phyloP scores from a whole-genome alignment of 345 rosid genomes.

The Mercurialis annua region DNA sequence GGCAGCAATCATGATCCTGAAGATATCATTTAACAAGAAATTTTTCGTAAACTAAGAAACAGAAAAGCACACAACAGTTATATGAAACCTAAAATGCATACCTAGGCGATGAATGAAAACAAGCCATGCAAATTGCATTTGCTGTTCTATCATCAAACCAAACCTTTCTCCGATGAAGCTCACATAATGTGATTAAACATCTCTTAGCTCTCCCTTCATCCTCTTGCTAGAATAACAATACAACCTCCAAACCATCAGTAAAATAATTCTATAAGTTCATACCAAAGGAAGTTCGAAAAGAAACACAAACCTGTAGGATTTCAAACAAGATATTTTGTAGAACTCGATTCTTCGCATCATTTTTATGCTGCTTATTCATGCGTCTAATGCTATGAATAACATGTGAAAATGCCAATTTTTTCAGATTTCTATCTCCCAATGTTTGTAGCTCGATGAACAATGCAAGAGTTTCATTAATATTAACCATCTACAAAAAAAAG shows the following conservation, averaged over 20 bases:
- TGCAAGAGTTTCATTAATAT: constrained; percentile 57
- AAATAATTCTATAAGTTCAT: neutral
- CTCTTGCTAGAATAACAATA: constrained; percentile 50
- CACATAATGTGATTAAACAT: constrained; percentile 65
- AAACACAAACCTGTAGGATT: constrained; percentile 55
- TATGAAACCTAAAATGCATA: constrained; percentile 17
- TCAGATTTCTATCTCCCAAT: constrained; percentile 63
- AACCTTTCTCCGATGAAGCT: constrained; percentile 71
- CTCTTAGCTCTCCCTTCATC: constrained; percentile 80
- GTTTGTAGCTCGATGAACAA: constrained; percentile 85
- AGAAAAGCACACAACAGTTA: neutral
- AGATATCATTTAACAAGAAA: constrained; percentile 10
- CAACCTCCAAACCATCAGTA: constrained; percentile 1
- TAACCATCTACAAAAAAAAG: constrained; percentile 46
- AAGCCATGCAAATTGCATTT: constrained; percentile 82
- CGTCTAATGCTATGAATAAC: constrained; percentile 70
- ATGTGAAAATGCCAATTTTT: constrained; percentile 76
- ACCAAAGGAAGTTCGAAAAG: neutral
- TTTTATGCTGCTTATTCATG: constrained; percentile 72
- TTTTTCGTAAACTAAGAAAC: constrained; percentile 3
- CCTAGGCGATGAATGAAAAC: constrained; percentile 88
- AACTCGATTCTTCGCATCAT: constrained; percentile 62
- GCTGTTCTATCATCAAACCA: constrained; percentile 94
- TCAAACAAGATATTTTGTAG: constrained; percentile 77
- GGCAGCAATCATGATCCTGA: constrained; percentile 80